These are phyloP conservation scores for Fusarium irregulare DNA, from an alignment of 2,329 filamentous ascomycete genomes.

Conservation along the genomic window DNA sequence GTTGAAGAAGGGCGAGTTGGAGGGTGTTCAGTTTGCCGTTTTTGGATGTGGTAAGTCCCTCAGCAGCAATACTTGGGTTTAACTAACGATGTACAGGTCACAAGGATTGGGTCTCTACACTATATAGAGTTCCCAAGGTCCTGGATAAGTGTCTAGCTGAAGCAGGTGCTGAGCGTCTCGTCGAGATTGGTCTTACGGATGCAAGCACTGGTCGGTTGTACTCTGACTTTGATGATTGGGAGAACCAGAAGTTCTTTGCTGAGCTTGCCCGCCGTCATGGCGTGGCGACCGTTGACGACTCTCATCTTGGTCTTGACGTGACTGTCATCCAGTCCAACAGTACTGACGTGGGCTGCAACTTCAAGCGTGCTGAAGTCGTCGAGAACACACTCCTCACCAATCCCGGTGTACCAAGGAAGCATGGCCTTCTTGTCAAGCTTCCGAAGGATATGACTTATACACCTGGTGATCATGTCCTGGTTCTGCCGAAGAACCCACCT, in stretches of 20 bases:
- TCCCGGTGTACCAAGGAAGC: conserved; percentile 57
- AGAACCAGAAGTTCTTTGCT: conserved; percentile 65
- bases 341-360: conserved; percentile 8
- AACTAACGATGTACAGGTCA: neutral
- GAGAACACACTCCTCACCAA: conserved; percentile 16
- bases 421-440: conserved; percentile 73
- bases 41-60: conserved; percentile 13
- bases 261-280: conserved; percentile 59
- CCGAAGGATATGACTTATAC: conserved; percentile 73
- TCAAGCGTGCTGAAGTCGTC: conserved; percentile 22
- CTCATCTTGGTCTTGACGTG: neutral
- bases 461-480: conserved; percentile 79
- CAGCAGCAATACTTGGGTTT: accelerated
- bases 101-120: conserved; percentile 69
- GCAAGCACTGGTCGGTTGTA: conserved; percentile 73
- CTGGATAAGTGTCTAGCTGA: conserved; percentile 64
- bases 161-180: conserved; percentile 50
- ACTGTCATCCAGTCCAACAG: neutral
- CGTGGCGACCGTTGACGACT: conserved; percentile 4
- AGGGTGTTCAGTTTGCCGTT: neutral
- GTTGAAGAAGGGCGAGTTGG: neutral
- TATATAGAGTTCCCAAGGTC: conserved; percentile 72
- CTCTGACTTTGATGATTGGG: conserved; percentile 74
- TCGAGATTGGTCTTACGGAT: conserved; percentile 66
- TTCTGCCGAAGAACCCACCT: conserved; percentile 76